A percentile compares a stretch with the other conserved stretches of the same genome.
Conservation (phyloP, 768 basidiomycete species). For the Kwoniella mangroviensis region DNA sequence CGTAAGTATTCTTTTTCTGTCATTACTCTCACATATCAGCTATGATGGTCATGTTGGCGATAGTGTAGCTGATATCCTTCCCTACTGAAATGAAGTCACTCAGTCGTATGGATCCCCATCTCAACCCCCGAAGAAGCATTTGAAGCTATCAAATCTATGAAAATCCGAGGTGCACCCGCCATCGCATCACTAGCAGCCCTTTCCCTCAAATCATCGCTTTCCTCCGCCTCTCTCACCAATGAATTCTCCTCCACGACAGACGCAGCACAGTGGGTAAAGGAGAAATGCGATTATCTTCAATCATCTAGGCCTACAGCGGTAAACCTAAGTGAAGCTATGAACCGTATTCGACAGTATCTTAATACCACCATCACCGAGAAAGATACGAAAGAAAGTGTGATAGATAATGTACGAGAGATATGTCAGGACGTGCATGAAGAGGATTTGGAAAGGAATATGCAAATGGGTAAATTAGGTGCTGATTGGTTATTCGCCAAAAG, state of each 20-base stretch:
- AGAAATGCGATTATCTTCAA: constrained; percentile 66
- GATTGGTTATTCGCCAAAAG: constrained; percentile 70
- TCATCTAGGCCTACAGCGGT: constrained; percentile 95
- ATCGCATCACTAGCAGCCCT: constrained; percentile 91
- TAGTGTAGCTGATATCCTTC: background rate
- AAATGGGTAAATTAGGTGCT: constrained; percentile 82
- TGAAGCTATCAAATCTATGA: constrained; percentile 93
- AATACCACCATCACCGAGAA: constrained; percentile 58
- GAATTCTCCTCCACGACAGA: constrained; percentile 60
- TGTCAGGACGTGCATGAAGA: constrained; percentile 78
- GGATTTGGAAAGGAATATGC: constrained; percentile 82
- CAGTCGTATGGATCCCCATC: constrained; percentile 60
- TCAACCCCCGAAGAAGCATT: constrained; percentile 79
- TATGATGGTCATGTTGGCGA: too few relatives aligned
- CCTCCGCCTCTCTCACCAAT: constrained; percentile 57
- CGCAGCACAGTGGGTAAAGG: constrained; percentile 64
- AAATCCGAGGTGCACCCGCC: constrained; percentile 91
- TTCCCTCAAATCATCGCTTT: constrained; percentile 70
- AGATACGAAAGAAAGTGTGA: constrained; percentile 57
- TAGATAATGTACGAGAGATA: constrained; percentile 69
- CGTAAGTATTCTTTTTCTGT: constrained; percentile 56
- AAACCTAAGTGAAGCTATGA: constrained; percentile 85
- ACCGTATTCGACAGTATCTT: constrained; percentile 65
- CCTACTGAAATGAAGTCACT: constrained; percentile 54
- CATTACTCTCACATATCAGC: background rate